A percentile compares a stretch with the other conserved stretches of the same genome.
phyloP scores from a whole-genome alignment of 768 basidiomycete genomes.

The Lentinula raphanica region DNA sequence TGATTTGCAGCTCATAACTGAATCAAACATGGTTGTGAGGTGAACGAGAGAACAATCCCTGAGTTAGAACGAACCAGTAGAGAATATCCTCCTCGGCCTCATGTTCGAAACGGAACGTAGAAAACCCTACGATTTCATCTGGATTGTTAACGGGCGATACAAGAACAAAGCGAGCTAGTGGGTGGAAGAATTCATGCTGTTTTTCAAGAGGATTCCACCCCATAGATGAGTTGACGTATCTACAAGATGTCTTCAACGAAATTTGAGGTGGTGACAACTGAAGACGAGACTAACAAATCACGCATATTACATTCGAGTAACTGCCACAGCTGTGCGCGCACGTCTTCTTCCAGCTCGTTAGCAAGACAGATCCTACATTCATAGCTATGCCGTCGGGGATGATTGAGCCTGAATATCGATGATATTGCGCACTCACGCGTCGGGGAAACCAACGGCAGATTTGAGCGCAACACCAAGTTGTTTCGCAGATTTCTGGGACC shows the following conservation, averaged over 20 bases:
- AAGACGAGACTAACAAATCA: constrained; percentile 28
- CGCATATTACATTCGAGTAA: constrained; percentile 58
- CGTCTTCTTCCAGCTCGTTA: constrained; percentile 26
- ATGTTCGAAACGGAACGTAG: constrained; percentile 70
- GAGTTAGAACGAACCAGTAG: constrained; percentile 54
- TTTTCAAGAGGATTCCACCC: constrained; percentile 62
- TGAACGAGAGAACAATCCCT: background rate
- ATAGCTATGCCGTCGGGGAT: constrained; percentile 9
- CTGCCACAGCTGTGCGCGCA: constrained; percentile 45
- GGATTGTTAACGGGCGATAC: constrained; percentile 19
- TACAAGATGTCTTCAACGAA: constrained; percentile 18
- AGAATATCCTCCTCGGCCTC: constrained; percentile 56
- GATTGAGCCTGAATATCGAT: background rate
- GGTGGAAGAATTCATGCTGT: constrained; percentile 54
- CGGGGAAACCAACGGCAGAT: background rate
- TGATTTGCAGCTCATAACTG: constrained; percentile 79
- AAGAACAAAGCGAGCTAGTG: constrained; percentile 56
- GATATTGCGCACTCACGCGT: background rate
- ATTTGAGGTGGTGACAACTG: background rate
- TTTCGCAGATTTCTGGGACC: background rate
- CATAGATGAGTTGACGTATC: constrained; percentile 53
- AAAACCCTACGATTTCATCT: constrained; percentile 30
- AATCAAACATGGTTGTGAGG: background rate
- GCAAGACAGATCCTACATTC: constrained; percentile 16
- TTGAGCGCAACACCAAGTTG: background rate